A percentile compares a stretch with the other conserved stretches of the same genome.
These are phyloP conservation scores for Mayamaea pseudoterrestris DNA, from an alignment of 108 stramenopile genomes.

Conservation along the genomic window DNA sequence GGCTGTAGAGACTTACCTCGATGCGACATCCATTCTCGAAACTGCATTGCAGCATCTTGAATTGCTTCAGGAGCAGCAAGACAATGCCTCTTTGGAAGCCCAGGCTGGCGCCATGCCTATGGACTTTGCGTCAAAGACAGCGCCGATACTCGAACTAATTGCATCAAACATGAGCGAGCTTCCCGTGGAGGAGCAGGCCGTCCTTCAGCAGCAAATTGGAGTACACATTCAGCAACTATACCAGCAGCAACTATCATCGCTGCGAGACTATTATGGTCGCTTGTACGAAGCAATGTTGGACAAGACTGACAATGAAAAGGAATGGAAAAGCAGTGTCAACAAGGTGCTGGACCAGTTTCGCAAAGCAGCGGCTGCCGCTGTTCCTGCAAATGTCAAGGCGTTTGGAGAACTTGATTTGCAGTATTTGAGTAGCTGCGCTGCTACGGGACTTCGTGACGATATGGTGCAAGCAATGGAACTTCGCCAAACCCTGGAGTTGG, in stretches of 20 bases:
- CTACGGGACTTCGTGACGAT: slow-evolving; percentile 62
- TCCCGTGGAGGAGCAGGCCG: slow-evolving; percentile 7
- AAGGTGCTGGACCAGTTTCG: slow-evolving; percentile 42
- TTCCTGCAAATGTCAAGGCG: slow-evolving; percentile 30
- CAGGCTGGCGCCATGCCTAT: too few relatives aligned
- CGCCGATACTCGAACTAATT: too few relatives aligned
- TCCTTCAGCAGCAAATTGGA: slow-evolving; percentile 6
- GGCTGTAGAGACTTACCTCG: too few relatives aligned
- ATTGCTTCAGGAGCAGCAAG: too few relatives aligned
- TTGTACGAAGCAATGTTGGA: slow-evolving; percentile 6
- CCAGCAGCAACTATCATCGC: neutral
- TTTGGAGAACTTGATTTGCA: slow-evolving; percentile 26
- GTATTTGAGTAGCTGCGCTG: slow-evolving; percentile 35
- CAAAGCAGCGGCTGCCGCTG: slow-evolving; percentile 37
- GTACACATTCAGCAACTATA: neutral
- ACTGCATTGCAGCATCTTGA: too few relatives aligned
- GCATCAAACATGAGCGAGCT: too few relatives aligned
- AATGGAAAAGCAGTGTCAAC: slow-evolving; percentile 22
- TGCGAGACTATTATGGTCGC: slow-evolving; percentile 11
- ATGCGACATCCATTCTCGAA: too few relatives aligned
- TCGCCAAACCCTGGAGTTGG: neutral
- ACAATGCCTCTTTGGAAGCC: too few relatives aligned
- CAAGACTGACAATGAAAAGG: slow-evolving; percentile 9
- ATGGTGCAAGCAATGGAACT: slow-evolving; percentile 15
- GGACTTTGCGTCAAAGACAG: too few relatives aligned